Evolutionary conservation across 352 stramenopile genomes (phyloP).

Genomic region (Stramenopiles sp.): DNA sequence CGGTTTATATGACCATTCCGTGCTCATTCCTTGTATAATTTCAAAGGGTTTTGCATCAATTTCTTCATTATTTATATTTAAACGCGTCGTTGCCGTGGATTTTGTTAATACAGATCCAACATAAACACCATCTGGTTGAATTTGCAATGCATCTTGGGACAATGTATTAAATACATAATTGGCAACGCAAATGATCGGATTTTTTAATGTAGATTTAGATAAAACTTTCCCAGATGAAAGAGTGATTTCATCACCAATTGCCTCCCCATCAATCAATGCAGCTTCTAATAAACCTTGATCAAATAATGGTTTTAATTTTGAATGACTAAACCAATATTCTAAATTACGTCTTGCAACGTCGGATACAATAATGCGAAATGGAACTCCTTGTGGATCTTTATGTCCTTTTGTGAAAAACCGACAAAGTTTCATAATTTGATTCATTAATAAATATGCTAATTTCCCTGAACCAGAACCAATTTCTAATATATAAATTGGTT

Average conservation of each 20-base stretch:
- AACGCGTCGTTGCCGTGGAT: slow-evolving; percentile 15
- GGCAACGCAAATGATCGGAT: slow-evolving; percentile 65
- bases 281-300: slow-evolving; percentile 62
- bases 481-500: slow-evolving; percentile 80
- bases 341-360: slow-evolving; percentile 46
- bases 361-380: slow-evolving; percentile 18
- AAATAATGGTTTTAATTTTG: slow-evolving; percentile 52
- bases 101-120: slow-evolving; percentile 4
- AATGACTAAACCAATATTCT: slow-evolving; percentile 72
- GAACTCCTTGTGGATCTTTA: slow-evolving; percentile 22
- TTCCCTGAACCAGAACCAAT: slow-evolving; percentile 71
- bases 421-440: slow-evolving; percentile 18
- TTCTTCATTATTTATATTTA: slow-evolving; percentile 4
- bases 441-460: slow-evolving; percentile 80
- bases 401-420: slow-evolving; percentile 43
- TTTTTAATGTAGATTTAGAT: slow-evolving; percentile 33
- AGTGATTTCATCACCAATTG: slow-evolving; percentile 50
- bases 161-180: slow-evolving; percentile 88
- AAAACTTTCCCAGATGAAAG: slow-evolving; percentile 14
- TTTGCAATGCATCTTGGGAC: slow-evolving; percentile 54
- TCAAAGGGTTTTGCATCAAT: slow-evolving; percentile 42
- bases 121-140: slow-evolving; percentile 13
- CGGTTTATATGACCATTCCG: slow-evolving; percentile 42
- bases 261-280: slow-evolving; percentile 72
- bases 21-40: slow-evolving; percentile 67